Base-by-base conservation (phyloP, 1,284 basidiomycete genomes). In the Sporisorium scitamineum region DNA sequence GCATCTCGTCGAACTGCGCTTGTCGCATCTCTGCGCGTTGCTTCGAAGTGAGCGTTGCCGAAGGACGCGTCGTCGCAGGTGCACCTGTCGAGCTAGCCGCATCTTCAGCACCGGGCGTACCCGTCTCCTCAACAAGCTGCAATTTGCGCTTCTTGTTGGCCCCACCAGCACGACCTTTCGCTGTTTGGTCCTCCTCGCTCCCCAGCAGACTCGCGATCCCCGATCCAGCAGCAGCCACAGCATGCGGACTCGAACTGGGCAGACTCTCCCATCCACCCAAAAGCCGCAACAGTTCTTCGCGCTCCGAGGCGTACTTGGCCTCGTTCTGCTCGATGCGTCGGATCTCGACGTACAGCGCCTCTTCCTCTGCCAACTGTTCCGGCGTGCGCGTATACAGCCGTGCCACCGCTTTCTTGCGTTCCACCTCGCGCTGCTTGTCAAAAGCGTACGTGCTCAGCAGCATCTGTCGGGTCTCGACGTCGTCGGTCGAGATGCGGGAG, bases 241-340 rank as follows among this genome's bases (percentile, higher is more conserved):
- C 80, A 32, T 78, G 69, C 20, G 70, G 67, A 7, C 71, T 66
- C 20, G 73, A 76, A 32, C 77, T 78, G 0, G 84, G 83, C 39
- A 83, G 63, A 14, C 73, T 68, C 54, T 86, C 86, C 61, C 86
- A 82, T 5, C 86, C 86, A 3, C 85, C 87, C 13, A 99, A 87
- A 0, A 92, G 92, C 24, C 93, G 90, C 71, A 99, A 88, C 29
- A 99, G 89, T 51, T 95, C 94, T 75, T 97, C 95, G 9, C 97
- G 89, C 56, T 99, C 95, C 60, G 90, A 90, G 79, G 92, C 92
- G 87, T 97, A 97, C 63, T 90, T 90, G 50, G 92, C 89, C 85
- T 97, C 94, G 78, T 90, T 94, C 86, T 98, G 96, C 85, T 98
- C 95, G 55, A 99, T 89, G 13, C 94, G 90, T 81, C 96, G 94